Conservation (phyloP, 768 basidiomycete species). For the Lactarius psammicola region DNA sequence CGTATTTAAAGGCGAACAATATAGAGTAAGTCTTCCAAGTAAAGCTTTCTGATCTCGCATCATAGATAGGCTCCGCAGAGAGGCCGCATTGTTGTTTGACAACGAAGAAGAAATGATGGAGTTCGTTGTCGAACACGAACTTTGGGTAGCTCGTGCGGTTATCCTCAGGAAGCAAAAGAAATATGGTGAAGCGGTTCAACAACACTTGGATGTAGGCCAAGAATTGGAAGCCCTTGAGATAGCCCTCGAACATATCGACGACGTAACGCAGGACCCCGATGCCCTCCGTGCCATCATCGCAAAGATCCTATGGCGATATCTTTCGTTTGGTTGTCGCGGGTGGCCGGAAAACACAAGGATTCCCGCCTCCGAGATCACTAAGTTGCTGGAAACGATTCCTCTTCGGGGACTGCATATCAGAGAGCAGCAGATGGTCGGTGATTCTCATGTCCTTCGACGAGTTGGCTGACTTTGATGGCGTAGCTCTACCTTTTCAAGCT, state of each 20-base stretch:
- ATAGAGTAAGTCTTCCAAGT: conserved; percentile 15
- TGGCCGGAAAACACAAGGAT: not conserved
- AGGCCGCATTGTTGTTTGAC: conserved; percentile 49
- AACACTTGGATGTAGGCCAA: conserved; percentile 50
- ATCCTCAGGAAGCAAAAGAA: conserved; percentile 45
- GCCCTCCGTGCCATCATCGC: conserved; percentile 34
- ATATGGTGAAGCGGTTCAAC: conserved; percentile 49
- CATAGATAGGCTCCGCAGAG: conserved; percentile 40
- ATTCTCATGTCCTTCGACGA: not conserved
- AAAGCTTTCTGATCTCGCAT: not conserved
- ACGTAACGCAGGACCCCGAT: conserved; percentile 30
- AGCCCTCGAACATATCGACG: conserved; percentile 38
- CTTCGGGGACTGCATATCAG: not conserved
- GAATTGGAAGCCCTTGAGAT: conserved; percentile 47
- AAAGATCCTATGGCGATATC: conserved; percentile 41
- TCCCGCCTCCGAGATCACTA: not conserved
- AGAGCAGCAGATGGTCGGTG: conserved; percentile 12
- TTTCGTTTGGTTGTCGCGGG: conserved; percentile 21
- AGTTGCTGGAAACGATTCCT: not conserved
- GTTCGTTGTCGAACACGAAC: conserved; percentile 53
- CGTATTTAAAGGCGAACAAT: conserved; percentile 12
- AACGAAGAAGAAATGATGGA: conserved; percentile 53
- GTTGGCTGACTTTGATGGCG: not conserved
- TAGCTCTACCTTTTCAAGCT: conserved; percentile 20
- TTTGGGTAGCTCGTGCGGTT: conserved; percentile 48